Percentiles rank a stretch among this genome's conserved stretches.
Evolutionary conservation across 139 green algal genomes (phyloP).

Genomic region (Trebouxia sp.): DNA sequence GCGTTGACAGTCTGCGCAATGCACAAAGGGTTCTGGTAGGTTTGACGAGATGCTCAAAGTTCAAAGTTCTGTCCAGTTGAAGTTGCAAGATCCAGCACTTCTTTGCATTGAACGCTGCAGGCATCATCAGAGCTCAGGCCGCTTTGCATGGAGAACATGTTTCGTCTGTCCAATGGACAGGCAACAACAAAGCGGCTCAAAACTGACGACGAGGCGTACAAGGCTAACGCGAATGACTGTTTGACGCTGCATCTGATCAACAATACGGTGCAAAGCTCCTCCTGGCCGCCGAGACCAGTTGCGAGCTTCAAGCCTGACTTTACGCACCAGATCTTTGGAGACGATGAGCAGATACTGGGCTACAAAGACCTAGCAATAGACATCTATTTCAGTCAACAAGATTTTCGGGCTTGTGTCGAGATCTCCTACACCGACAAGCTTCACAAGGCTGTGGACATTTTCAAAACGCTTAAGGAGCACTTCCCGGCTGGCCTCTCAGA

Average conservation of each 20-base stretch:
- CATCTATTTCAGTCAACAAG: slow-evolving; percentile 40
- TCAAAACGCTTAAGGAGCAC: slow-evolving; percentile 8
- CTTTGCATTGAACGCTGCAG: too few relatives aligned
- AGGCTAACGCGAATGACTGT: background rate
- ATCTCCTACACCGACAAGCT: slow-evolving; percentile 33
- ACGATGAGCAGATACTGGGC: slow-evolving; percentile 62
- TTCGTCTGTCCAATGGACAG: background rate
- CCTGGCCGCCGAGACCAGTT: background rate
- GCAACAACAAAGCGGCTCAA: background rate
- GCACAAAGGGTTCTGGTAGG: background rate
- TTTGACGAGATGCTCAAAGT: background rate
- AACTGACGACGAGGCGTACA: slow-evolving; percentile 2
- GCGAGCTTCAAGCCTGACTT: slow-evolving; percentile 47
- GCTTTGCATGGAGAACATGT: slow-evolving; percentile 10
- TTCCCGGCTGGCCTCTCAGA: slow-evolving; percentile 5
- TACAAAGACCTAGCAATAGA: slow-evolving; percentile 41
- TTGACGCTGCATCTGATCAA: background rate
- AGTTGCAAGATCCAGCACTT: too few relatives aligned
- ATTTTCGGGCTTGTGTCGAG: slow-evolving; percentile 33
- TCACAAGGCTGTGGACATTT: background rate
- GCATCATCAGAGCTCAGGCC: background rate
- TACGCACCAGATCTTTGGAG: slow-evolving; percentile 66
- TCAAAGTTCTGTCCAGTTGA: background rate
- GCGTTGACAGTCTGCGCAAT: too few relatives aligned
- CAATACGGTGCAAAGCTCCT: background rate